A percentile compares a stretch with the other conserved stretches of the same genome.
Conservation (phyloP, 2,329 filamentous ascomycete genomes). For the Cladorrhinum sp. region DNA sequence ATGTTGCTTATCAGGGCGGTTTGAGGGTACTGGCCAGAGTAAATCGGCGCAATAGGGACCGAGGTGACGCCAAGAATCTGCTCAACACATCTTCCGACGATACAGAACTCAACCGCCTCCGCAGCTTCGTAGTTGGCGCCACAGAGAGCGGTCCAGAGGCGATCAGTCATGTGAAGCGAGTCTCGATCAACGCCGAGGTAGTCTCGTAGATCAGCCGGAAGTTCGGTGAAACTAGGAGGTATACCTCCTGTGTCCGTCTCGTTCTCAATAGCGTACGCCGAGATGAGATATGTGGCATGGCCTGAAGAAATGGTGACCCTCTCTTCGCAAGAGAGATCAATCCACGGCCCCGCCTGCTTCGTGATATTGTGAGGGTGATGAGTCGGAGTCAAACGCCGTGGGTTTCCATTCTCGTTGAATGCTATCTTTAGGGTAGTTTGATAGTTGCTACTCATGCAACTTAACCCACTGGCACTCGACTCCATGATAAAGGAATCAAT, state of each 20-base stretch:
- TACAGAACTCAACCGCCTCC: conserved; percentile 17
- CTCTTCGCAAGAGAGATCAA: conserved; percentile 12
- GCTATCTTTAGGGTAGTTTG: conserved; percentile 6
- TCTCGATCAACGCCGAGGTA: conserved; percentile 13
- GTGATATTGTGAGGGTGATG: neutral
- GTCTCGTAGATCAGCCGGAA: conserved; percentile 3
- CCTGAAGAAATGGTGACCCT: neutral
- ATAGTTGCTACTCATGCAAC: conserved; percentile 9
- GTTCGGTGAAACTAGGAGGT: neutral
- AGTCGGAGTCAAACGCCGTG: neutral
- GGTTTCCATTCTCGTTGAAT: conserved; percentile 5
- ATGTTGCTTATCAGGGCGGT: conserved; percentile 15
- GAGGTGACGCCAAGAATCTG: conserved; percentile 17
- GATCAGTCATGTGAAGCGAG: conserved; percentile 13
- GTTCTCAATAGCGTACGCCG: conserved; percentile 12
- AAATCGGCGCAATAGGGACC: neutral
- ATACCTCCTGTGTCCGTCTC: neutral
- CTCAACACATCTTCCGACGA: conserved; percentile 15
- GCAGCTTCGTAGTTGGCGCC: conserved; percentile 15
- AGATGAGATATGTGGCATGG: conserved; percentile 9
- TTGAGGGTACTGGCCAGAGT: neutral
- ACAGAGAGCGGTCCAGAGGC: conserved; percentile 13
- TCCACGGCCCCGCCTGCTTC: neutral
- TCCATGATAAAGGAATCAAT: neutral
- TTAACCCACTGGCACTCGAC: neutral